Evolutionary conservation across 768 basidiomycete genomes (phyloP).

Genomic region (Lactarius pseudohatsudake): DNA sequence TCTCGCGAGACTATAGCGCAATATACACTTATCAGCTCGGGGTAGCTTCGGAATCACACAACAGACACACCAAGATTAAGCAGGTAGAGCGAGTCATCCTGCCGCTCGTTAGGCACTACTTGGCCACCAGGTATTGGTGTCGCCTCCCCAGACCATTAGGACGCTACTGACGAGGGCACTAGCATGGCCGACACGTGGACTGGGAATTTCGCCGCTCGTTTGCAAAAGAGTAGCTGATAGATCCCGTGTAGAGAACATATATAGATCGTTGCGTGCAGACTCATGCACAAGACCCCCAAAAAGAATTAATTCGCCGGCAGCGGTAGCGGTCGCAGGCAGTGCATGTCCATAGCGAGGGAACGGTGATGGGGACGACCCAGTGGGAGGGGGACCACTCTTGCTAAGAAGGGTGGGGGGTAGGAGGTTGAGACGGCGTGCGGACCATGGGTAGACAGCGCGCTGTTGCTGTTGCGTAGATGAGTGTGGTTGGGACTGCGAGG

Average conservation of each 20-base stretch:
- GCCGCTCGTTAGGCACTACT: constrained; percentile 62
- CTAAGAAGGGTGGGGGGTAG: constrained; percentile 63
- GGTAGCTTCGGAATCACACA: neutral
- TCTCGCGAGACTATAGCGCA: constrained; percentile 73
- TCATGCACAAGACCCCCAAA: constrained; percentile 97
- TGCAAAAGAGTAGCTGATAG: constrained; percentile 79
- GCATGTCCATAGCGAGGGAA: constrained; percentile 98
- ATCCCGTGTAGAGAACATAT: constrained; percentile 80
- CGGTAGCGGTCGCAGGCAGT: constrained; percentile 72
- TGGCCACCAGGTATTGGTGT: constrained; percentile 81
- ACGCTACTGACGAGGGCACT: constrained; percentile 95
- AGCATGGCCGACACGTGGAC: constrained; percentile 93
- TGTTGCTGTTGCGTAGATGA: constrained; percentile 38
- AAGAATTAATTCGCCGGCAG: constrained; percentile 89
- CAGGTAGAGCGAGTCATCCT: constrained; percentile 92
- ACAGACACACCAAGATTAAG: constrained; percentile 82
- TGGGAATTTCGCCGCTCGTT: constrained; percentile 85
- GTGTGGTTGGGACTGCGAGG: constrained; percentile 30
- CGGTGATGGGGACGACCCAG: constrained; percentile 75
- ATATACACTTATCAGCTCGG: neutral
- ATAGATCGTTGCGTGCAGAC: constrained; percentile 87
- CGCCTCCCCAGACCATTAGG: constrained; percentile 97
- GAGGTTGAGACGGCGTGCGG: constrained; percentile 68
- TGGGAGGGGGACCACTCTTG: constrained; percentile 62
- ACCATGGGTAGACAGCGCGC: constrained; percentile 80